Evolutionary conservation across 305 asterid species (phyloP), one percentile per base, ranked within the genome.

Genomic region (Lippia alba): DNA sequence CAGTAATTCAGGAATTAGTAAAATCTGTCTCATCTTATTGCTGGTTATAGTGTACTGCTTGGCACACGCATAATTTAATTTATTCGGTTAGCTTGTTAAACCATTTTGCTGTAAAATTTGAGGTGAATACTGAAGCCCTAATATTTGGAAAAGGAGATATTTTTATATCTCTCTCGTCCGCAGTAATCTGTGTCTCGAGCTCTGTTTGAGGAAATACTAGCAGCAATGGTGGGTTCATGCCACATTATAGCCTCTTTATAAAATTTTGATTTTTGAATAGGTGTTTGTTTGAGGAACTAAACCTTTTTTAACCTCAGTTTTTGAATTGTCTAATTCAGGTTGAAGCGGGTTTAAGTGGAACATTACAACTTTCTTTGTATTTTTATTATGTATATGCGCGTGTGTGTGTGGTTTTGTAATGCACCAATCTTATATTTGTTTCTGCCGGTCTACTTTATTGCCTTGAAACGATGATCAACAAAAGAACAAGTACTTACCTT

Each of bases 161-260:
- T 78, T 69, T n/a, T 12, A 20, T 8, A 60, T 5, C 11, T 61
- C 55, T 53, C 45, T 19, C 56, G 12, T 61, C 63, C 66, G 63
- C 53, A 53, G 18, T 48, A 36, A 16, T 67, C 9, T 64, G 49
- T 16, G 54, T 50, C 51, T 56, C 53, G 2, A 62, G 39, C 56
- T 67, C 16, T 24, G 49, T 65, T 20, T 34, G 30, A 70, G 16
- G 65, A 53, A 55, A 66, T 59, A 12, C 61, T n/a, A 67, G 56
- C 66, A 6, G 6, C 3, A 48, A 18, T 48, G 24, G 6, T 41
- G 39, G 30, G 4, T 20, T 15, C 14, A n/a, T 39, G 8, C 36
- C 41, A 36, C 1, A 36, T 36, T 36, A 4, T 36, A 36, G 41
- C 41, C 41, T 36, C 41, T 7, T 24, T 24, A 24, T 24, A 24